Base-by-base conservation (phyloP, 306 rosid genomes). In the Gastrolobium bilobum region DNA sequence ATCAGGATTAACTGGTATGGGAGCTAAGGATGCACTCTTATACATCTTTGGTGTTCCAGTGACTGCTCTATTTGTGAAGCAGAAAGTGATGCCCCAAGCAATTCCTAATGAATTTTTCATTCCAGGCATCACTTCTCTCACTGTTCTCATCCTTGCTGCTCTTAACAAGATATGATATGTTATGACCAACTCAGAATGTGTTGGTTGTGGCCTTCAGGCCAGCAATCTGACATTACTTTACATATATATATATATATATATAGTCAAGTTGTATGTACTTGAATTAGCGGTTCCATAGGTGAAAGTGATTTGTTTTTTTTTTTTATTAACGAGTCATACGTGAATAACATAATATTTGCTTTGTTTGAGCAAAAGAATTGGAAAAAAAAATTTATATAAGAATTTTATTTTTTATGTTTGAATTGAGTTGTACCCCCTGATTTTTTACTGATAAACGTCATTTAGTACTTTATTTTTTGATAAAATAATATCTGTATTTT, bases 21-120 rank as follows among this genome's bases (percentile, higher is more conserved):
- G 86, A 34, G 86, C 83, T 70, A 87, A 79, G 34, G 90, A 90
- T 38, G 35, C 85, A 6, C 71, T 92, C 0, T 14, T 90, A 1
- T 89, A 71, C 71, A 73, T 86, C 30, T 90, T 89, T 71, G 95
- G 96, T 47, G 92, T 92, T 60, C 97, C 96, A 1, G 35, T 85
- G 34, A 35, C 92, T 7, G 59, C 92, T 43, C 40, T 80, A n/a
- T 31, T 87, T 0, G 3, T 90, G 5, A 89, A 92, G 81, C 87
- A 86, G 29, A 10, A 73, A 15, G 14, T 86, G 7, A 68, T 87
- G 83, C 93, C 91, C 3, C 39, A 38, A 1, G 76, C 46, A 2
- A 10, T 92, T 43, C 73, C 76, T 9, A 81, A 90, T 50, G 91
- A 88, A 2, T 0, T 54, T 38, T 86, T 92, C 85, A 87, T 88